Conservation (phyloP, 2,329 filamentous ascomycete genomes). For the Hypoxylon sp. region DNA sequence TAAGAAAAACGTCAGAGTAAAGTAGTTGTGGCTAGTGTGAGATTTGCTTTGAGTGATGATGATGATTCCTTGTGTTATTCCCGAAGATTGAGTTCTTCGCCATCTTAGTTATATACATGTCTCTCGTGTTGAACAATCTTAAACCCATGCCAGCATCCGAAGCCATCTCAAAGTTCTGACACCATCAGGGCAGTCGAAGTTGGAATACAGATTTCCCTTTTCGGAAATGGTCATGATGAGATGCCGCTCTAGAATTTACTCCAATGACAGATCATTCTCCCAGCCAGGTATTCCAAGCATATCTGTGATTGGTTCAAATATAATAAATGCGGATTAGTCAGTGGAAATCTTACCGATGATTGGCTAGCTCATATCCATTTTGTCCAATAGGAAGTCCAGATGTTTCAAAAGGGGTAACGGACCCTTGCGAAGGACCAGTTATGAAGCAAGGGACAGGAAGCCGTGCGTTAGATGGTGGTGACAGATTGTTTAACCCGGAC, state of each 20-base stretch:
- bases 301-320: conserved; percentile 2
- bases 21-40: not conserved
- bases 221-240: conserved; percentile 16
- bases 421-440: too few species aligned
- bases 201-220: conserved; percentile 28
- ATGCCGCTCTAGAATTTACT: conserved; percentile 9
- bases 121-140: not conserved
- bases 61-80: conserved; percentile 1
- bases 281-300: too few species aligned
- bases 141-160: not conserved
- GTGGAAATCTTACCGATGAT: conserved; percentile 2
- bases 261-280: conserved; percentile 11
- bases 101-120: conserved; percentile 27
- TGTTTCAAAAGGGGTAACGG: too few species aligned
- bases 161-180: not conserved
- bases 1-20: not conserved
- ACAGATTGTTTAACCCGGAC: too few species aligned
- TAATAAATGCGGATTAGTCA: not conserved
- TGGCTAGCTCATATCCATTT: too few species aligned
- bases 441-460: too few species aligned
- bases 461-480: too few species aligned
- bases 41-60: conserved; percentile 14
- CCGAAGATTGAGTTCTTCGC: not conserved
- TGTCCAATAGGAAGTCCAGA: too few species aligned
- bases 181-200: conserved; percentile 11